These are phyloP conservation scores for Hortiboletus campestris DNA, from an alignment of 768 basidiomycete genomes.

Conservation along the genomic window DNA sequence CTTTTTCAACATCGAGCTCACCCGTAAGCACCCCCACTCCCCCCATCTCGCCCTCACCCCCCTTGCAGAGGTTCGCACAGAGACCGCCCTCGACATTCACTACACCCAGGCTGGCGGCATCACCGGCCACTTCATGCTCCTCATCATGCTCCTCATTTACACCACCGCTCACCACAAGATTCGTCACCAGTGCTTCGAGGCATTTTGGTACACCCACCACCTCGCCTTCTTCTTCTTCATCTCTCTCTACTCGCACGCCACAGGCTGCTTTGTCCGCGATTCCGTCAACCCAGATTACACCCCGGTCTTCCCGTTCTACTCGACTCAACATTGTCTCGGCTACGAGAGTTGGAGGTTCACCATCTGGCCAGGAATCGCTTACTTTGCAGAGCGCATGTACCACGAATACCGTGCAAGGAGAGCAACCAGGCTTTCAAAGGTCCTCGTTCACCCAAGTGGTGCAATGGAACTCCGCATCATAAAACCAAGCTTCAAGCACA, in stretches of 20 bases:
- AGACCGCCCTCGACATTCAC: constrained; percentile 79
- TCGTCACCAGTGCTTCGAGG: constrained; percentile 87
- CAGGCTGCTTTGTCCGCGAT: constrained; percentile 94
- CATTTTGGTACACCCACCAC: constrained; percentile 97
- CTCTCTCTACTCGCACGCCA: constrained; percentile 85
- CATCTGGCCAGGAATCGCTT: constrained; percentile 89
- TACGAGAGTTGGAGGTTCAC: constrained; percentile 90
- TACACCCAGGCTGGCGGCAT: constrained; percentile 89
- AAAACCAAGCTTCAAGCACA: constrained; percentile 91
- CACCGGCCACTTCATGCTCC: constrained; percentile 92
- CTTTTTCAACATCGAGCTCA: constrained; percentile 87
- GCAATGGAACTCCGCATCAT: constrained; percentile 92
- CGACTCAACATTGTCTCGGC: constrained; percentile 82
- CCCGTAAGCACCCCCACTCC: constrained; percentile 50
- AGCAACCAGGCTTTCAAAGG: constrained; percentile 77
- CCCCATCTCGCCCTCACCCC: not conserved
- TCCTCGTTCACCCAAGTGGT: constrained; percentile 86
- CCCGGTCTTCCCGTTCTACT: constrained; percentile 81
- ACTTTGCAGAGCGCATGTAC: constrained; percentile 84
- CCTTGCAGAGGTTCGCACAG: constrained; percentile 69
- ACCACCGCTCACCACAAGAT: constrained; percentile 88
- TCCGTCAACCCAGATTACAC: constrained; percentile 69
- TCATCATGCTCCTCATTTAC: constrained; percentile 93
- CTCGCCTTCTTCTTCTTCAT: constrained; percentile 94
- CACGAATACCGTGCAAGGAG: constrained; percentile 80